Conservation (phyloP, 2,329 filamentous ascomycete genomes). For the Fusarium sublunatum region DNA sequence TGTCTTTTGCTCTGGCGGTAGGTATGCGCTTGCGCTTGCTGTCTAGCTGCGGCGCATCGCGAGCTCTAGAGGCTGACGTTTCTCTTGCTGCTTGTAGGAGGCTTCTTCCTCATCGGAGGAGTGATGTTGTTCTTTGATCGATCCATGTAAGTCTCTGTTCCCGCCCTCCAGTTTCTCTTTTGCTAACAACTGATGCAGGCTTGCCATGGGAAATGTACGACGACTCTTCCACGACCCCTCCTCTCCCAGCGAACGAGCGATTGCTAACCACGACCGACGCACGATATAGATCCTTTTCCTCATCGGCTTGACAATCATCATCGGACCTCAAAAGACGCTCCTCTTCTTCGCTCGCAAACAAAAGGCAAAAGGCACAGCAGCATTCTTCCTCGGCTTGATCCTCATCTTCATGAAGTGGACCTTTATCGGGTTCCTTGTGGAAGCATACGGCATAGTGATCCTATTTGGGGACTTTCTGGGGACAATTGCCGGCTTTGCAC, state of each 20-base stretch:
- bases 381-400: conserved; percentile 84
- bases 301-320: conserved; percentile 94
- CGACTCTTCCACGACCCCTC: conserved; percentile 15
- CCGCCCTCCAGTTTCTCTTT: conserved; percentile 76
- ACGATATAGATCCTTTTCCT: conserved; percentile 88
- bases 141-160: conserved; percentile 75
- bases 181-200: conserved; percentile 79
- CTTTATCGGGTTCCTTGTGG: conserved; percentile 87
- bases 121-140: conserved; percentile 98
- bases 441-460: conserved; percentile 91
- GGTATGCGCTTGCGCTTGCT: conserved; percentile 57
- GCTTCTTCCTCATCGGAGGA: conserved; percentile 93
- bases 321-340: conserved; percentile 89
- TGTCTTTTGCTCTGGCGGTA: conserved; percentile 97
- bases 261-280: conserved; percentile 14
- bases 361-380: conserved; percentile 90
- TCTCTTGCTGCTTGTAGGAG: conserved; percentile 66
- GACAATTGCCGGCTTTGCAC: conserved; percentile 88
- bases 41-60: conserved; percentile 37
- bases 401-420: conserved; percentile 93
- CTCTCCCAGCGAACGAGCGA: conserved; percentile 27
- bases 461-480: conserved; percentile 97
- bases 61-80: conserved; percentile 32
- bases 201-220: conserved; percentile 95
- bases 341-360: conserved; percentile 94